These are phyloP conservation scores for Fomitopsis betulina DNA, from an alignment of 1,284 basidiomycete genomes.

Conservation along the genomic window DNA sequence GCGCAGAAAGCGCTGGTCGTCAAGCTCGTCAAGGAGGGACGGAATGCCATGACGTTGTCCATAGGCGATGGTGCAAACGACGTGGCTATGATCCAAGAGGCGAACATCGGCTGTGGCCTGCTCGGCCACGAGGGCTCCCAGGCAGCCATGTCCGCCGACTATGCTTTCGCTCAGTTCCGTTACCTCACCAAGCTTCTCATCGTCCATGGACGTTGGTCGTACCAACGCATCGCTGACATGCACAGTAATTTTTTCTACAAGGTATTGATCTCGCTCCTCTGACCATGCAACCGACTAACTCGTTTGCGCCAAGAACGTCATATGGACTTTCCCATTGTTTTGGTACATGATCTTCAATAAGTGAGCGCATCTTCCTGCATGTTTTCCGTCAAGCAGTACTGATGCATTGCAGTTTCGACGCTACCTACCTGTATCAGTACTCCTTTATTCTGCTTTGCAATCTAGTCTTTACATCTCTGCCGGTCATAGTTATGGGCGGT, in stretches of 20 bases:
- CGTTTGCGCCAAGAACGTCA: slow-evolving; percentile 59
- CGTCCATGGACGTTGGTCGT: slow-evolving; percentile 96
- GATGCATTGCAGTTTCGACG: slow-evolving; percentile 68
- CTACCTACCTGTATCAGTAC: slow-evolving; percentile 95
- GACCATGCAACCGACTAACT: background rate
- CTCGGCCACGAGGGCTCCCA: slow-evolving; percentile 96
- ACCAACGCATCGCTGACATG: slow-evolving; percentile 96
- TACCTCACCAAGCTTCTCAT: slow-evolving; percentile 90
- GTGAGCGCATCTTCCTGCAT: slow-evolving; percentile 34
- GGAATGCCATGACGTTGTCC: slow-evolving; percentile 93
- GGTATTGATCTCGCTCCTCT: slow-evolving; percentile 33
- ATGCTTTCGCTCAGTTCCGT: slow-evolving; percentile 96
- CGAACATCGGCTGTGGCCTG: slow-evolving; percentile 93
- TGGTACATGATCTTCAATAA: slow-evolving; percentile 91
- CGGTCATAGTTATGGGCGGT: slow-evolving; percentile 90
- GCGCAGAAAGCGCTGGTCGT: slow-evolving; percentile 97
- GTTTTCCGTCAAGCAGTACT: slow-evolving; percentile 12
- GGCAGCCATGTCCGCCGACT: slow-evolving; percentile 98
- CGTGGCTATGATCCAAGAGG: slow-evolving; percentile 98
- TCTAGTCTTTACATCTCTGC: slow-evolving; percentile 90
- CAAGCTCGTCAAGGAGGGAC: slow-evolving; percentile 92
- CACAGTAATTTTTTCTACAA: slow-evolving; percentile 99
- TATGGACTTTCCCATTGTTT: slow-evolving; percentile 91
- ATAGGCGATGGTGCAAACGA: slow-evolving; percentile 98
- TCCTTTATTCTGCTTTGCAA: slow-evolving; percentile 92